A percentile compares a stretch with the other conserved stretches of the same genome.
These are phyloP conservation scores for Saccharomycopsis sp. DNA, from an alignment of 805 yeast genomes.

Conservation along the genomic window DNA sequence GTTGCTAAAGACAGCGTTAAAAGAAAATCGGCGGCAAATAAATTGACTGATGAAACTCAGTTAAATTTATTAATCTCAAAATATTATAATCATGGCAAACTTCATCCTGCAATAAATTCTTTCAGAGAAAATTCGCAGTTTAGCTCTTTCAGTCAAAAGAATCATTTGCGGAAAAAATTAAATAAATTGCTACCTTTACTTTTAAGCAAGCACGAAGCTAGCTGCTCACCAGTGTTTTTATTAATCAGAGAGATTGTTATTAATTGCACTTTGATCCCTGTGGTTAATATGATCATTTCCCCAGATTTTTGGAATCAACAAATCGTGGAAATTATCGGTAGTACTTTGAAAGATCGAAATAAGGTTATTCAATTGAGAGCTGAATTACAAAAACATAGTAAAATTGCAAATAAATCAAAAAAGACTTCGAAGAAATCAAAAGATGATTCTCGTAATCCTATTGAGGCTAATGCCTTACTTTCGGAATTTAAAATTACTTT, in stretches of 20 bases:
- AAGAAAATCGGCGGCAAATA: constrained; percentile 23
- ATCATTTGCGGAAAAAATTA: constrained; percentile 40
- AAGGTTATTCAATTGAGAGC: constrained; percentile 68
- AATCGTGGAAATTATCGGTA: constrained; percentile 53
- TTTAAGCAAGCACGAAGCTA: constrained; percentile 36
- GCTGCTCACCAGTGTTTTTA: constrained; percentile 40
- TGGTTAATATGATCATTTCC: constrained; percentile 47
- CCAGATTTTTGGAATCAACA: constrained; percentile 72
- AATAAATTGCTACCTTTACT: constrained; percentile 41
- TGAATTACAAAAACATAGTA: constrained; percentile 61
- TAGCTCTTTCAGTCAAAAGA: constrained; percentile 34
- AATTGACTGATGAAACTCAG: constrained; percentile 21
- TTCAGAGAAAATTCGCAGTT: constrained; percentile 20
- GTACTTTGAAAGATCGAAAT: constrained; percentile 60
- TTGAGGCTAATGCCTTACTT: constrained; percentile 24
- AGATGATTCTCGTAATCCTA: not conserved
- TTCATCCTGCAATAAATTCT: constrained; percentile 45
- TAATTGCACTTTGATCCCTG: constrained; percentile 48
- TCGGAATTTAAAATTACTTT: constrained; percentile 32
- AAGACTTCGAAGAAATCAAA: not conserved
- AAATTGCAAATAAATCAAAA: constrained; percentile 15
- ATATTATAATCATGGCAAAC: constrained; percentile 40
- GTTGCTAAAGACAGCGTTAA: constrained; percentile 30
- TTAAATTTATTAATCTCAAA: constrained; percentile 37
- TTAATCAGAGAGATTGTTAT: constrained; percentile 60